Base-by-base conservation (phyloP, 805 yeast genomes). In the Candida koratica region DNA sequence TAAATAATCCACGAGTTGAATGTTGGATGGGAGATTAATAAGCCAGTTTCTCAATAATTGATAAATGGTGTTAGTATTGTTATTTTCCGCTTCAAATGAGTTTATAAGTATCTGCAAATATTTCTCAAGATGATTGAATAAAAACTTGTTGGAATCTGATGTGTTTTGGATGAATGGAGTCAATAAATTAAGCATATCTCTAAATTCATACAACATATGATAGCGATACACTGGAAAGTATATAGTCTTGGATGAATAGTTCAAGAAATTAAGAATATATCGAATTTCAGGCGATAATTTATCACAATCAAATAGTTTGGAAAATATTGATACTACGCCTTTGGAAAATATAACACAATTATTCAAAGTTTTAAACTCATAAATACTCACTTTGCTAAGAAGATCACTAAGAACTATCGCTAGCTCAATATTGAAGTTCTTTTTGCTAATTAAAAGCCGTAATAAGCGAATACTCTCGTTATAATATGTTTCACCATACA, bases 331-430 rank as follows among this genome's bases (percentile, higher is more conserved):
- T 4, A 46, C 41, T 14, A 53, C 37, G 3, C 61, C 61, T 12
- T 47, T 44, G 14, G 51, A 41, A 31, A 54, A 56, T 12, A 53
- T 43, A 7, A 43, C 26, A 4, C 50, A 44, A 14, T 48, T 42
- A 7, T 38, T 19, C 26, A 51, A 37, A 33, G 48, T 45, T 15
- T 38, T 30, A 32, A 41, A 46, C 22, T 52, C 55, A 32, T 52
- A 52, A 16, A 53, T 44, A 20, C 53, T 41, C 7, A 50, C 39
- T 25, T 47, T 52, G 31, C 51, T 52, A 4, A 56, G 44, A 8
- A 49, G 17, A 9, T 51, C 47, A 13, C 49, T 42, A 4, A 46
- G 51, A 4, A 51, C 39, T 15, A 54, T 39, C 6, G 55, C 45
- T 7, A 49, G 26, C 8, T 46, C 39, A 4, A 48, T 39, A 23